Percentiles rank a stretch among this genome's conserved stretches.
Evolutionary conservation across 2,329 filamentous ascomycete species (phyloP).

Genomic region (Coniochaeta prunicola): DNA sequence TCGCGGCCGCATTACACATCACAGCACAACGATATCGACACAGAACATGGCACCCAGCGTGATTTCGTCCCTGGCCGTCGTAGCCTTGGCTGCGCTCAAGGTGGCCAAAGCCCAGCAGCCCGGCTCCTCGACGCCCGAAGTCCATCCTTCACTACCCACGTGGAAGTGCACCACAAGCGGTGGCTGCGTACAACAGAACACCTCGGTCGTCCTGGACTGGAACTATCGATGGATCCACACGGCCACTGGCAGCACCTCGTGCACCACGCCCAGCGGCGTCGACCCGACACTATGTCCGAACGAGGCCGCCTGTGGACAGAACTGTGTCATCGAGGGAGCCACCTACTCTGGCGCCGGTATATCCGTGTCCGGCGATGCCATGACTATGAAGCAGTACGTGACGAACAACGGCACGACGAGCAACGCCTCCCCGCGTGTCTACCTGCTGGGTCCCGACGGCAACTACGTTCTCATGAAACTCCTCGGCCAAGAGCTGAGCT

Average conservation of each 20-base stretch:
- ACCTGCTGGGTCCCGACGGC: conserved; percentile 40
- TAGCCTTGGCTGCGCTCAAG: conserved; percentile 5
- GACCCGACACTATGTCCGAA: conserved; percentile 32
- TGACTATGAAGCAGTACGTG: conserved; percentile 20
- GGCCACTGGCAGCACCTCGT: conserved; percentile 16
- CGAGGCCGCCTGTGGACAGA: conserved; percentile 34
- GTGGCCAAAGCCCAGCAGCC: conserved; percentile 18
- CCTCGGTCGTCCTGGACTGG: conserved; percentile 34
- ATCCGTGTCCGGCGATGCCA: conserved; percentile 13
- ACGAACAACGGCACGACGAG: conserved; percentile 9
- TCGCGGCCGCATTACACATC: neutral
- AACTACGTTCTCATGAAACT: conserved; percentile 51
- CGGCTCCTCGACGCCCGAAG: conserved; percentile 22
- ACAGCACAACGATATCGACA: neutral
- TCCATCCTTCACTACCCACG: conserved; percentile 34
- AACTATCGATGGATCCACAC: conserved; percentile 30
- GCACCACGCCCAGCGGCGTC: conserved; percentile 13
- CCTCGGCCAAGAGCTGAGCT: conserved; percentile 51
- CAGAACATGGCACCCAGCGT: neutral
- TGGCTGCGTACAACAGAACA: conserved; percentile 33
- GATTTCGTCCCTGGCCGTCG: neutral
- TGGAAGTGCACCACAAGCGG: conserved; percentile 35
- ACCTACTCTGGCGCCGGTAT: conserved; percentile 30
- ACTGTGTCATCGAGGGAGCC: conserved; percentile 39
- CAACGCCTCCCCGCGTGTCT: conserved; percentile 36